These are phyloP conservation scores for Carex kokanica DNA, from an alignment of 176 grass and related monocot genomes.

Conservation along the genomic window DNA sequence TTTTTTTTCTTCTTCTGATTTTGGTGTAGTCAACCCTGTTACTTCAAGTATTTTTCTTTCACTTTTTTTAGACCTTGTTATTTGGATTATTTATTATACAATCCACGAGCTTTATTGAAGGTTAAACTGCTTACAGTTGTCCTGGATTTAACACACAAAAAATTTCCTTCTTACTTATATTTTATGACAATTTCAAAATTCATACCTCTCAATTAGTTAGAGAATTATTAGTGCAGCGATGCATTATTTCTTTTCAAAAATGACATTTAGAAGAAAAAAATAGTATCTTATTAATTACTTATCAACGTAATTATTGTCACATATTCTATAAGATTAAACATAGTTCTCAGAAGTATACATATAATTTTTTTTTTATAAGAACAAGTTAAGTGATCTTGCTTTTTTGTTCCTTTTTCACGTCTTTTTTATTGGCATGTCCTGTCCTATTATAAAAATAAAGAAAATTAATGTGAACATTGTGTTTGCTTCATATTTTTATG, in stretches of 20 bases:
- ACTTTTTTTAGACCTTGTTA: not conserved
- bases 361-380: not conserved
- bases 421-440: too few species aligned
- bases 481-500: not conserved
- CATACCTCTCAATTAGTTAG: not conserved
- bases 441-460: not conserved
- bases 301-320: not conserved
- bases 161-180: not conserved
- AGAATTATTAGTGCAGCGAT: not conserved
- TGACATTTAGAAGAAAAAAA: not conserved
- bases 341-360: not conserved
- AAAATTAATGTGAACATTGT: not conserved
- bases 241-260: not conserved
- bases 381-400: not conserved
- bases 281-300: not conserved
- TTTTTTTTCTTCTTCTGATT: not conserved
- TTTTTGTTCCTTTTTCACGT: not conserved
- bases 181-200: conserved; percentile 3
- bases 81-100: not conserved
- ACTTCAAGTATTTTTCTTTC: not conserved
- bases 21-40: conserved; percentile 11
- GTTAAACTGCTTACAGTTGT: not conserved
- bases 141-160: too few species aligned
- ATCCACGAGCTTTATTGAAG: not conserved
- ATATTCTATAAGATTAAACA: not conserved